These are phyloP conservation scores for Zymoseptoria ardabiliae DNA, from an alignment of 2,329 filamentous ascomycete genomes.

Conservation along the genomic window DNA sequence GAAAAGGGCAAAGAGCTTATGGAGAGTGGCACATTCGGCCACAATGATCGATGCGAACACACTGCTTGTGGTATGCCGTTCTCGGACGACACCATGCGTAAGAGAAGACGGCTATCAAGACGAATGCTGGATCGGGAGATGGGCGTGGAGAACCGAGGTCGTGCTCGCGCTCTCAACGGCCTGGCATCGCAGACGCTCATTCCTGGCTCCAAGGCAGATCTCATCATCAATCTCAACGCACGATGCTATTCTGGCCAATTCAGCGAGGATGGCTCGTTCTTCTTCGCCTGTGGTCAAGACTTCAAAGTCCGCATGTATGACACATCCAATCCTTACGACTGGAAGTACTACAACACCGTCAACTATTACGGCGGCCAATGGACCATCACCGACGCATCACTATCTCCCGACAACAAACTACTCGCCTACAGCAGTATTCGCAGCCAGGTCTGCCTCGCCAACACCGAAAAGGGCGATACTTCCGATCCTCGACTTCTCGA, in stretches of 20 bases:
- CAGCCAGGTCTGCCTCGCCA: slow-evolving; percentile 73
- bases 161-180: slow-evolving; percentile 54
- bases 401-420: slow-evolving; percentile 87
- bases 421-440: slow-evolving; percentile 88
- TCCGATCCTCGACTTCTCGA: slow-evolving; percentile 76
- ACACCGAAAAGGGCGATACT: slow-evolving; percentile 74
- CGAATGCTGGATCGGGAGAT: slow-evolving; percentile 76
- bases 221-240: slow-evolving; percentile 77
- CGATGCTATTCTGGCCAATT: slow-evolving; percentile 94
- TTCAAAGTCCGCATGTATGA: slow-evolving; percentile 97
- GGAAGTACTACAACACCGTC: slow-evolving; percentile 93
- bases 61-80: slow-evolving; percentile 37
- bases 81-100: slow-evolving; percentile 39
- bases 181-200: slow-evolving; percentile 66
- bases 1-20: slow-evolving; percentile 70
- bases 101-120: slow-evolving; percentile 55
- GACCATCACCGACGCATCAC: slow-evolving; percentile 89
- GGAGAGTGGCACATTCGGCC: slow-evolving; percentile 73
- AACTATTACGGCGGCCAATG: slow-evolving; percentile 88
- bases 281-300: slow-evolving; percentile 86
- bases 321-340: slow-evolving; percentile 88
- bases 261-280: slow-evolving; percentile 94
- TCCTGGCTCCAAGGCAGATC: slow-evolving; percentile 69
- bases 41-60: slow-evolving; percentile 48
- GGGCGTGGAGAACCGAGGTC: slow-evolving; percentile 55